Evolutionary conservation across 257 asterid genomes (phyloP), one percentile per base, ranked within the genome.

Genomic region (Ilex asprella): DNA sequence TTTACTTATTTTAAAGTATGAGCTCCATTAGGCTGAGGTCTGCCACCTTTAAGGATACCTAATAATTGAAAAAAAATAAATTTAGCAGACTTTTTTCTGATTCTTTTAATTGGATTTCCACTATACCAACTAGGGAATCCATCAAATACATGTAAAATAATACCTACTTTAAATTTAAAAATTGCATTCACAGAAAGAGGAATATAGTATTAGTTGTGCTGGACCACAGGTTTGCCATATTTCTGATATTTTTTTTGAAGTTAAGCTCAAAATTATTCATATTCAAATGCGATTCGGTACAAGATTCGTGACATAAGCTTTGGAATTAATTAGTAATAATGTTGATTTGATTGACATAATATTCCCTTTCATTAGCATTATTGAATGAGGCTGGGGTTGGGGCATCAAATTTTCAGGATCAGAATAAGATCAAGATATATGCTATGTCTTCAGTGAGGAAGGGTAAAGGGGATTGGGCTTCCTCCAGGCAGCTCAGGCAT

Each of bases 91-190:
- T 63, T 67, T 70, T 53, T 10, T 14, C 3, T 58, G 68, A 68
- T 77, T 76, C 67, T 76, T 68, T 59, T 73, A 70, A 73, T 64
- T 68, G 59, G 82, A 72, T 82, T 82, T 78, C 86, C 87, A 84
- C 82, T 79, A 63, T 31, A 57, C 65, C 74, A 61, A 63, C 70
- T 43, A 50, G 41, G 32, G 56, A 49, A 62, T 11, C 10, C 13
- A 49, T 11, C 3, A 12, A 21, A 21, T 21, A 21, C 27, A 11
- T 49, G 6, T 49, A 49, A 35, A 35, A 35, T 3, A 35, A 35
- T 3, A 35, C 5, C 41, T 3, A 8, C 8, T 2, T 0, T 35
- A 35, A 35, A 35, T 35, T 35, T 35, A 8, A 35, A 35, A 35
- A 3, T 8, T 35, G 2, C 41, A 35, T 35, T 35, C 41, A 35